Conservation (phyloP, 805 yeast genomes). For the Lipomyces yamadae region DNA sequence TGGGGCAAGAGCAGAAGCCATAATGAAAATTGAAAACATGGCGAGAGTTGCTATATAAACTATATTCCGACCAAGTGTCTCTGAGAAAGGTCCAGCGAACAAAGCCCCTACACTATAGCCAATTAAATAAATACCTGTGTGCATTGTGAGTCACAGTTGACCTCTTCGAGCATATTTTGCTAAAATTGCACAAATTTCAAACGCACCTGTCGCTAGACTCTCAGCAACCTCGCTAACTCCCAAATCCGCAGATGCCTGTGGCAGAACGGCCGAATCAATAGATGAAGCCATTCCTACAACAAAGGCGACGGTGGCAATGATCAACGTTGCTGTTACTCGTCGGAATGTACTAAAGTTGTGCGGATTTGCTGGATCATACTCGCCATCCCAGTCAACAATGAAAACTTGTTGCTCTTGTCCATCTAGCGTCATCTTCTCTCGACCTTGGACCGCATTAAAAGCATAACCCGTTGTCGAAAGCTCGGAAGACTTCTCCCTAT, state of each 20-base stretch:
- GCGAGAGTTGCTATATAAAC: slow-evolving; percentile 57
- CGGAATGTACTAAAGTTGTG: slow-evolving; percentile 18
- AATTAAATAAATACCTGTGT: slow-evolving; percentile 54
- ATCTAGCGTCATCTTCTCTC: neutral
- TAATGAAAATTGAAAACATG: slow-evolving; percentile 35
- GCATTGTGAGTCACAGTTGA: neutral
- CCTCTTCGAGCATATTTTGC: neutral
- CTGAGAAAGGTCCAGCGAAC: slow-evolving; percentile 67
- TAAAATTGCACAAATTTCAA: neutral
- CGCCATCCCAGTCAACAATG: slow-evolving; percentile 34
- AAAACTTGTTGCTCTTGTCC: slow-evolving; percentile 14
- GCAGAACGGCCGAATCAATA: slow-evolving; percentile 32
- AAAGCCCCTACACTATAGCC: slow-evolving; percentile 58
- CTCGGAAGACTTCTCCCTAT: neutral
- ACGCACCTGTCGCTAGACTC: slow-evolving; percentile 30
- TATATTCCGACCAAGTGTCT: slow-evolving; percentile 70
- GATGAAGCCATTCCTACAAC: slow-evolving; percentile 32
- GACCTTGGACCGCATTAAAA: neutral
- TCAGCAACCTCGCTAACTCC: slow-evolving; percentile 32
- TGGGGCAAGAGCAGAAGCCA: slow-evolving; percentile 51
- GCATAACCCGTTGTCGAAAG: slow-evolving; percentile 2
- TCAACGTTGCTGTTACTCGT: slow-evolving; percentile 24
- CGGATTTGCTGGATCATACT: slow-evolving; percentile 34
- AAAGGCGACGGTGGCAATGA: slow-evolving; percentile 29
- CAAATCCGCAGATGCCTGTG: slow-evolving; percentile 30